These are phyloP conservation scores for Malassezia brasiliensis DNA, from an alignment of 1,284 basidiomycete species.

Conservation along the genomic window DNA sequence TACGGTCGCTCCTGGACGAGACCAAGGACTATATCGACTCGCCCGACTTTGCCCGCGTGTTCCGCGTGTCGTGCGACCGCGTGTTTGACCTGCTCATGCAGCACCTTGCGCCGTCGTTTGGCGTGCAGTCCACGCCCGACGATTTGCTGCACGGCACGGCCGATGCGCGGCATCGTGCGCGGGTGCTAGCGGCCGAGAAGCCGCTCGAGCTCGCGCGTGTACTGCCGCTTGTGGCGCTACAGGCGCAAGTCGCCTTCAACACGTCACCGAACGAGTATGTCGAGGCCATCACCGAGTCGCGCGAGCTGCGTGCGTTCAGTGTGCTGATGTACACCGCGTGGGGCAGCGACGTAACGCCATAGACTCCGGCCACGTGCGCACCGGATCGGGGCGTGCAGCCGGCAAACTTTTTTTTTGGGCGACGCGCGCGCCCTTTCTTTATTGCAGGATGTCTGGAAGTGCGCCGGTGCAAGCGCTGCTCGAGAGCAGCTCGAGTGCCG, in stretches of 20 bases:
- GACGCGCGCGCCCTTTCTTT: not conserved
- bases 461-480: slow-evolving; percentile 48
- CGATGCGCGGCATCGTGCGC: slow-evolving; percentile 49
- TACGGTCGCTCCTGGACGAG: slow-evolving; percentile 61
- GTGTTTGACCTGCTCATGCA: slow-evolving; percentile 57
- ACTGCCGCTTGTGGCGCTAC: slow-evolving; percentile 65
- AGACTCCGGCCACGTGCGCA: not conserved
- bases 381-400: not conserved
- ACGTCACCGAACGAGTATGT: slow-evolving; percentile 70
- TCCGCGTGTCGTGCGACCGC: slow-evolving; percentile 61
- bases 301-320: slow-evolving; percentile 16
- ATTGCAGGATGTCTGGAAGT: slow-evolving; percentile 16
- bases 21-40: slow-evolving; percentile 60
- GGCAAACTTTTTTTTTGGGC: not conserved
- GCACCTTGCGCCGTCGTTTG: slow-evolving; percentile 52
- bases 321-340: slow-evolving; percentile 17
- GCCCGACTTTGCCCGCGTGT: slow-evolving; percentile 60
- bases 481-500: slow-evolving; percentile 19
- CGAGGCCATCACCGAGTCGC: slow-evolving; percentile 51
- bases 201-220: slow-evolving; percentile 62
- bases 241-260: slow-evolving; percentile 63
- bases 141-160: slow-evolving; percentile 50
- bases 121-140: slow-evolving; percentile 22
- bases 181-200: slow-evolving; percentile 27
- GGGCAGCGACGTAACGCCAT: slow-evolving; percentile 11